Evolutionary conservation across 2,329 filamentous ascomycete species (phyloP).

Genomic region (Capronia americana): DNA sequence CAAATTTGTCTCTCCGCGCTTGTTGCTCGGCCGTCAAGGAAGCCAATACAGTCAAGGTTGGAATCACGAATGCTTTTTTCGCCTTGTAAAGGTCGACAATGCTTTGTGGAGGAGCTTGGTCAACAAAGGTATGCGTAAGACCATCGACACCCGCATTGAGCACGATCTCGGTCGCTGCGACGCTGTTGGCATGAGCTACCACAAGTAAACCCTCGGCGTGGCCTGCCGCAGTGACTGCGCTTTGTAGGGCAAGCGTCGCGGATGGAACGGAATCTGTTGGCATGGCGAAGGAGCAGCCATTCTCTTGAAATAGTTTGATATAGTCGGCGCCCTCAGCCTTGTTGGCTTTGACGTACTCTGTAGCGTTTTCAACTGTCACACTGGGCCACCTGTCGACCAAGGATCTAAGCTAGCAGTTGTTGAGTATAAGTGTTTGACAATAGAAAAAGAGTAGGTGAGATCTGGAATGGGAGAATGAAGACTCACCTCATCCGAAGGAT

Average conservation of each 20-base stretch:
- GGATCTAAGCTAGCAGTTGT: slow-evolving; percentile 39
- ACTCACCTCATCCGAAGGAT: slow-evolving; percentile 42
- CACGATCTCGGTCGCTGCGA: slow-evolving; percentile 36
- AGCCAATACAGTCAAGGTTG: slow-evolving; percentile 33
- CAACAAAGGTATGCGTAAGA: slow-evolving; percentile 38
- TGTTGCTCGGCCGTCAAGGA: slow-evolving; percentile 35
- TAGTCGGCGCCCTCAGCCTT: slow-evolving; percentile 37
- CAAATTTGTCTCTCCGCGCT: slow-evolving; percentile 33
- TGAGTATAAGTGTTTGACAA: too few relatives aligned
- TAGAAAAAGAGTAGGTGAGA: slow-evolving; percentile 6
- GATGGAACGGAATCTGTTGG: slow-evolving; percentile 39
- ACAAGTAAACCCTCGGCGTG: slow-evolving; percentile 29
- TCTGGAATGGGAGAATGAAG: not conserved
- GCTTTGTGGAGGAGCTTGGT: slow-evolving; percentile 34
- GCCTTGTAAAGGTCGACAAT: slow-evolving; percentile 35
- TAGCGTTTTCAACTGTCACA: slow-evolving; percentile 51
- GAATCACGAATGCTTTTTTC: slow-evolving; percentile 37
- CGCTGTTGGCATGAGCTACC: slow-evolving; percentile 35
- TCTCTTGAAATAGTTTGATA: slow-evolving; percentile 40
- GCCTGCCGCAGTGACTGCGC: slow-evolving; percentile 33
- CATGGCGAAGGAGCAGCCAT: slow-evolving; percentile 38
- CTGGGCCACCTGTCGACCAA: slow-evolving; percentile 57
- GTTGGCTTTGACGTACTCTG: slow-evolving; percentile 36
- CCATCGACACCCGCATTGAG: slow-evolving; percentile 38
- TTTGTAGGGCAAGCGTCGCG: slow-evolving; percentile 49